Conservation (phyloP, 129 eudicot genomes). For the Flaveria ramosissima region DNA sequence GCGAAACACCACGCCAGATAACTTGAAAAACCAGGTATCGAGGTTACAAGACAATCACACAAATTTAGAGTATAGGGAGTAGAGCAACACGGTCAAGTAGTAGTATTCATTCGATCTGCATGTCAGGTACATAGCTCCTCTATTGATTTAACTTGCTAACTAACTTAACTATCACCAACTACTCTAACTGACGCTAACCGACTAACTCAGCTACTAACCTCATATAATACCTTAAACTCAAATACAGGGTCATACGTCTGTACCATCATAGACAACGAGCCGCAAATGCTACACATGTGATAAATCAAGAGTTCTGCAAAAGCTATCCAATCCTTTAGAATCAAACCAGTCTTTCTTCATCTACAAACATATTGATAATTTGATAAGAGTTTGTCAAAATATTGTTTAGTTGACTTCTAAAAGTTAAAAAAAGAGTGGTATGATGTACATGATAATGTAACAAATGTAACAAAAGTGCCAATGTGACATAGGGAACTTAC, state of each 20-base stretch:
- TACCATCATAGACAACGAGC: background rate
- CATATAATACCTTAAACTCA: background rate
- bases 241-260: background rate
- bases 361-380: constrained; percentile 35
- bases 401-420: constrained; percentile 14
- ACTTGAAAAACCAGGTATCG: too few relatives aligned
- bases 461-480: background rate
- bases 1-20: too few relatives aligned
- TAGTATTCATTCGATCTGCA: too few relatives aligned
- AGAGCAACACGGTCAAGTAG: too few relatives aligned
- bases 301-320: constrained; percentile 39
- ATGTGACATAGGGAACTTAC: constrained; percentile 40
- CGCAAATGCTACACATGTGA: background rate
- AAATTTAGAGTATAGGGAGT: too few relatives aligned
- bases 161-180: too few relatives aligned
- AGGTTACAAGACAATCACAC: too few relatives aligned
- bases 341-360: constrained; percentile 65
- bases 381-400: background rate
- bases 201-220: too few relatives aligned
- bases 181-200: too few relatives aligned
- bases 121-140: too few relatives aligned
- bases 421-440: constrained; percentile 7
- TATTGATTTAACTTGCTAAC: too few relatives aligned
- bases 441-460: background rate
- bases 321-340: constrained; percentile 35